Conservation (phyloP, 164 flowering plant species). For the Berberis thunbergii region DNA sequence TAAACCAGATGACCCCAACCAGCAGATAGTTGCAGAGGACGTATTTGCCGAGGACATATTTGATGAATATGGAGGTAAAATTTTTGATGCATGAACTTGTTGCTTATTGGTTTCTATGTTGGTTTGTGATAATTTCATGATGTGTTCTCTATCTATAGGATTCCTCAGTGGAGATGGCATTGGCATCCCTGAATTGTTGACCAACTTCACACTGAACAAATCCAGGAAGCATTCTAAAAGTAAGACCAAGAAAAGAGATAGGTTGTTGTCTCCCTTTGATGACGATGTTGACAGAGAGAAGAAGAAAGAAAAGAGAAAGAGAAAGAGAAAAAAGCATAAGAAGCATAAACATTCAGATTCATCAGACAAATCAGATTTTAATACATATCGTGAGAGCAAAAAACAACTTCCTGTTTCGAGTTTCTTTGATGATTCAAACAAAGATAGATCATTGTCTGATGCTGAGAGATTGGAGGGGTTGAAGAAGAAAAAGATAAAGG, state of each 20-base stretch:
- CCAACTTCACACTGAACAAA: conserved; percentile 43
- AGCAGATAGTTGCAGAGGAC: conserved; percentile 84
- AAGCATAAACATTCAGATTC: conserved; percentile 9
- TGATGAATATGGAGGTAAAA: conserved; percentile 94
- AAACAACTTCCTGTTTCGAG: conserved; percentile 2
- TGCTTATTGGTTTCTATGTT: too few species aligned
- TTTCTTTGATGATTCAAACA: conserved; percentile 23
- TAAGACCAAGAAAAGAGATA: conserved; percentile 42
- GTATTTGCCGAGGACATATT: conserved; percentile 42
- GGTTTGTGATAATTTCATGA: not conserved
- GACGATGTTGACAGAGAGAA: conserved; percentile 7
- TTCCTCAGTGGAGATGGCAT: conserved; percentile 48
- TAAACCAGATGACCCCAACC: conserved; percentile 88
- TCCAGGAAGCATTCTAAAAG: conserved; percentile 34
- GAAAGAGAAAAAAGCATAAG: conserved; percentile 3
- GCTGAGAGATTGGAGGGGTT: conserved; percentile 18
- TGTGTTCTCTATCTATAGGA: conserved; percentile 31
- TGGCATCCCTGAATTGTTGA: conserved; percentile 54
- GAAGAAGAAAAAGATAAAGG: conserved; percentile 8
- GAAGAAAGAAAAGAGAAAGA: conserved; percentile 20
- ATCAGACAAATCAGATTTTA: conserved; percentile 19
- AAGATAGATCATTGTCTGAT: conserved; percentile 9
- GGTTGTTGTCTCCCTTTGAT: conserved; percentile 13
- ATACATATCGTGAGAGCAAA: conserved; percentile 7
- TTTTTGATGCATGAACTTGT: not conserved